Evolutionary conservation across 2,329 filamentous ascomycete genomes (phyloP).

Genomic region (Allantophomopsis lycopodina): DNA sequence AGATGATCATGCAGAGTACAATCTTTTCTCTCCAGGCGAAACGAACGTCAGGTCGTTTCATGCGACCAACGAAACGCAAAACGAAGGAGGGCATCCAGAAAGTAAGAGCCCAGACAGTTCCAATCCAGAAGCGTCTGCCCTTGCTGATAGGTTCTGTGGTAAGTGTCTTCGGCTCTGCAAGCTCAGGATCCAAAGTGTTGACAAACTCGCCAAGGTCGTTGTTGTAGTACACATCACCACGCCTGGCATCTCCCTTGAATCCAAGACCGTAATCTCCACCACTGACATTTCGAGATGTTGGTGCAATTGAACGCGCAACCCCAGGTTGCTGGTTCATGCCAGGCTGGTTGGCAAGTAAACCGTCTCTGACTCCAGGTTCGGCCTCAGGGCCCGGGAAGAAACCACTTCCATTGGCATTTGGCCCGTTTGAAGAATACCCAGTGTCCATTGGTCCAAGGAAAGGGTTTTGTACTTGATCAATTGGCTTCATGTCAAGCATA

Average conservation of each 20-base stretch:
- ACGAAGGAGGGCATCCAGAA: constrained; percentile 89
- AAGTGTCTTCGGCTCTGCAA: constrained; percentile 64
- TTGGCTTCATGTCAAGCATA: constrained; percentile 74
- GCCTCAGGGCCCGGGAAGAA: constrained; percentile 57
- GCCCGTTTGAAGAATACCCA: constrained; percentile 45
- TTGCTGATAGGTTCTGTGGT: constrained; percentile 51
- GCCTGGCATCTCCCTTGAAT: constrained; percentile 66
- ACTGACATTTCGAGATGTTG: constrained; percentile 38
- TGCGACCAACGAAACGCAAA: constrained; percentile 71
- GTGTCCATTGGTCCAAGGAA: constrained; percentile 48
- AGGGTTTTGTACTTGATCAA: constrained; percentile 12
- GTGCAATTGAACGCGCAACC: constrained; percentile 48
- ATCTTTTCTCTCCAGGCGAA: constrained; percentile 97
- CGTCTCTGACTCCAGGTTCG: constrained; percentile 57
- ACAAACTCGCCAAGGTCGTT: constrained; percentile 50
- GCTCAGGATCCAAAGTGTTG: constrained; percentile 60
- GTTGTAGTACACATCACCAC: constrained; percentile 63
- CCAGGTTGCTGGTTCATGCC: constrained; percentile 3
- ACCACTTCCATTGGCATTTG: constrained; percentile 46
- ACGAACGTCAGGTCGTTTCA: constrained; percentile 93
- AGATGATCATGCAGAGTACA: constrained; percentile 67
- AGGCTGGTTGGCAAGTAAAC: constrained; percentile 35
- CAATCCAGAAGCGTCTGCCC: constrained; percentile 65
- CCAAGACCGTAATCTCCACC: constrained; percentile 84
- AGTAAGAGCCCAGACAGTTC: constrained; percentile 71